These are phyloP conservation scores for Boletellus deceptivus DNA, from an alignment of 1,284 basidiomycete genomes.

Conservation along the genomic window DNA sequence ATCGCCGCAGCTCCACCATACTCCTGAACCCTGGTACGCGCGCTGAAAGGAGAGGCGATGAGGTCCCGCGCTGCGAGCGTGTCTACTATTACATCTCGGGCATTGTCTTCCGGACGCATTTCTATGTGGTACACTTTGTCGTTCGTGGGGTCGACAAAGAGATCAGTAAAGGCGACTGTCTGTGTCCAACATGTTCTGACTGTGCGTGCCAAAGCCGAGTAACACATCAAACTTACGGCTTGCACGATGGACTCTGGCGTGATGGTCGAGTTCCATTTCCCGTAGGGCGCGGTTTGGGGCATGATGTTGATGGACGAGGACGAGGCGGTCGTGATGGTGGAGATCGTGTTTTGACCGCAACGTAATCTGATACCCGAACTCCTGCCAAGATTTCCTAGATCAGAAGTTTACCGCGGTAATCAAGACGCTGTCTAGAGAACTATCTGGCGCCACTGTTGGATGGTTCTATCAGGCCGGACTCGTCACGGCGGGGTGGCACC, in stretches of 20 bases:
- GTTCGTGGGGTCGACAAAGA: conserved; percentile 36
- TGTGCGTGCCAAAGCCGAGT: neutral
- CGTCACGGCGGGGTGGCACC: no score
- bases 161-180: conserved; percentile 29
- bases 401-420: neutral
- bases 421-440: neutral
- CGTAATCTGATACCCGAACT: no score
- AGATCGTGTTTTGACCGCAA: no score
- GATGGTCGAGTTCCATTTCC: conserved; percentile 61
- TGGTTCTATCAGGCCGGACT: no score
- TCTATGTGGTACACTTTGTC: conserved; percentile 40
- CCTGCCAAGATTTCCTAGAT: no score
- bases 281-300: conserved; percentile 47
- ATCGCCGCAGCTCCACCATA: conserved; percentile 41
- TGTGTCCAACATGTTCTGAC: conserved; percentile 4
- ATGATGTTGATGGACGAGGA: conserved; percentile 6
- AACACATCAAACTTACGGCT: conserved; percentile 36
- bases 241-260: conserved; percentile 52
- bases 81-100: conserved; percentile 29
- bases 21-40: conserved; percentile 39
- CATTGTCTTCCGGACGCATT: conserved; percentile 39
- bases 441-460: neutral
- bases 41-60: conserved; percentile 35
- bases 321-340: no score
- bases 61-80: conserved; percentile 29